These are phyloP conservation scores for Madurella mycetomatis DNA, from an alignment of 2,329 filamentous ascomycete species.

Conservation along the genomic window DNA sequence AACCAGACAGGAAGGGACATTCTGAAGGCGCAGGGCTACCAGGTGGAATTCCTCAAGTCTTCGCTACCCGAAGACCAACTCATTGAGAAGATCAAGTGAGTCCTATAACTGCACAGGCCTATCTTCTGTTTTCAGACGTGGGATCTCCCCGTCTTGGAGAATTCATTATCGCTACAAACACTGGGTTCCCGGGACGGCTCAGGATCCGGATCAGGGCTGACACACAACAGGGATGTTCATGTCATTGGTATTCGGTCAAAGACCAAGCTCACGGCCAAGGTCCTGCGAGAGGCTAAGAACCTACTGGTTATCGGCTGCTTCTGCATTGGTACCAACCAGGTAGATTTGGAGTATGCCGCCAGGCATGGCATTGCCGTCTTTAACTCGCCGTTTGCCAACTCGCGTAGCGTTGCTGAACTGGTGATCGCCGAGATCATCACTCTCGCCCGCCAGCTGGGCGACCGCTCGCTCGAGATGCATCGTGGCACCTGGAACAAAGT, in stretches of 20 bases:
- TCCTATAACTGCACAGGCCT: conserved; percentile 22
- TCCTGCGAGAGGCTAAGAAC: conserved; percentile 86
- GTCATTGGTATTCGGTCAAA: conserved; percentile 98
- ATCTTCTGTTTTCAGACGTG: conserved; percentile 20
- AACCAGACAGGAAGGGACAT: conserved; percentile 86
- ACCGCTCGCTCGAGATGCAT: conserved; percentile 93
- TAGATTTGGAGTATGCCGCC: conserved; percentile 79
- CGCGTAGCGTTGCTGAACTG: conserved; percentile 90
- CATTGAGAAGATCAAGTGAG: conserved; percentile 91
- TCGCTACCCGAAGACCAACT: conserved; percentile 89
- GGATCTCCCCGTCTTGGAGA: conserved; percentile 6
- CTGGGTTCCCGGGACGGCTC: background rate
- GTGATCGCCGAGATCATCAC: conserved; percentile 92
- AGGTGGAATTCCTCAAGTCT: conserved; percentile 86
- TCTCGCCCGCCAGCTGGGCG: conserved; percentile 85
- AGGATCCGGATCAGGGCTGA: conserved; percentile 1
- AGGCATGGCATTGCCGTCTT: conserved; percentile 90
- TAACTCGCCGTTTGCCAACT: conserved; percentile 98
- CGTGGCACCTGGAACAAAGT: conserved; percentile 97
- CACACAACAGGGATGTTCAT: conserved; percentile 71
- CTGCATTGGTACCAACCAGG: conserved; percentile 97
- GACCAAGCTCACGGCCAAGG: conserved; percentile 83
- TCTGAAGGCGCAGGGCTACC: conserved; percentile 80
- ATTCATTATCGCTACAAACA: background rate
- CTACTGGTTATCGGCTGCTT: conserved; percentile 96